Base-by-base conservation (phyloP, 768 basidiomycete species). In the Sporobolomyces roseus region DNA sequence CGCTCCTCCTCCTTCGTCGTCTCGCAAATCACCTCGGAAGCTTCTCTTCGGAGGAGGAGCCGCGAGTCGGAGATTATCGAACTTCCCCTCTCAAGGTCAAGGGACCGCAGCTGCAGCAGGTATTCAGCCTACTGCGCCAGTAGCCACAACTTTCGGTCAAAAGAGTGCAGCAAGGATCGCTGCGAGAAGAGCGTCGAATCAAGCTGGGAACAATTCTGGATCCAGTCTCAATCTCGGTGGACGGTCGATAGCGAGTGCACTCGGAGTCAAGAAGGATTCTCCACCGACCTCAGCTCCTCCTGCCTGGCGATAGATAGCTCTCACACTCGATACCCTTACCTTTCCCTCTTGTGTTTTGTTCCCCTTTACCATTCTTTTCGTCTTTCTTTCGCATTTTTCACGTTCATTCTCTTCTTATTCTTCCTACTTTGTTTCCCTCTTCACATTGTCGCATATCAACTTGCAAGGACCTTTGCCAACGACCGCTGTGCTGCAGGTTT, bases 81-180 rank as follows among this genome's bases (percentile, higher is more conserved):
- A 10, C 21, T 49, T n/a, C 13, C 8, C 46, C 8, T n/a, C 46
- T 17, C 8, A 9, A 17, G 46, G 17, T 7, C 25, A 3, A 30
- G 29, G 61, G 19, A 17, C 43, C 36, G 60, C 45, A 1, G 58
- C 38, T 1, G 54, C 61, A 0, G 25, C 56, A 0, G 58, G 58
- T 6, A 59, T 45, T 30, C 38, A 25, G 10, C 35, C 67, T 38
- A 60, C 67, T 1, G 19, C 56, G 3, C 56, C 62, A 0, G 62
- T 52, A 33, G 49, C 55, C 0, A 46, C 35, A 23, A 33, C 56
- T 16, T 69, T 69, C 19, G 67, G 67, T 25, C 55, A 59, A 43
- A 69, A 69, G 62, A 69, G 67, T 46, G 62, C 62, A 1, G 67
- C 67, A 1, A 32, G 67, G 51, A 64, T 69, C 51, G 67, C 67